A percentile compares a stretch with the other conserved stretches of the same genome.
Evolutionary conservation across 179 eudicot species (phyloP).

Genomic region (Patellifolia procumbens): DNA sequence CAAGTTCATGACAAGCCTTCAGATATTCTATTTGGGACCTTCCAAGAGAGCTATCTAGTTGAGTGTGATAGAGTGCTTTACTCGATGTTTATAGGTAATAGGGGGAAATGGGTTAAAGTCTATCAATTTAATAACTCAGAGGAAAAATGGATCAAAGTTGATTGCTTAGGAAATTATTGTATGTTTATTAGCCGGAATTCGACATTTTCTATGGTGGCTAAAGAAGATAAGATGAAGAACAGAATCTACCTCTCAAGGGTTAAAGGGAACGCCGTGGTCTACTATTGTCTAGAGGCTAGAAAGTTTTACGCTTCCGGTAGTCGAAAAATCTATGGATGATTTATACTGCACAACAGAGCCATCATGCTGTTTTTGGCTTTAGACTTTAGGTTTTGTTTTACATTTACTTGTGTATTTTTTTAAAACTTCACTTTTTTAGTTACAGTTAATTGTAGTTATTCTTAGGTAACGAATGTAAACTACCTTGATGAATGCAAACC

Average conservation of each 20-base stretch:
- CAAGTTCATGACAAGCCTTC: background rate
- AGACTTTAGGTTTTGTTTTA: background rate
- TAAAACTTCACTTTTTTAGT: background rate
- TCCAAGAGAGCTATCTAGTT: conserved; percentile 11
- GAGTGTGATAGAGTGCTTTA: conserved; percentile 15
- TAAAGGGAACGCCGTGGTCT: conserved; percentile 18
- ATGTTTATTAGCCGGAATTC: conserved; percentile 15
- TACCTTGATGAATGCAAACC: too few species aligned
- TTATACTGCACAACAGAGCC: background rate
- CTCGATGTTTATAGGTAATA: conserved; percentile 4
- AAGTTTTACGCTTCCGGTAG: conserved; percentile 7
- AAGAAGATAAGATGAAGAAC: background rate
- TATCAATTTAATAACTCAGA: background rate
- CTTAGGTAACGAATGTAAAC: too few species aligned
- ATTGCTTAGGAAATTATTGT: conserved; percentile 13
- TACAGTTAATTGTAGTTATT: too few species aligned
- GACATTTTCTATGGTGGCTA: background rate
- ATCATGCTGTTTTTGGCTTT: conserved; percentile 15
- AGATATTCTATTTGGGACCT: background rate
- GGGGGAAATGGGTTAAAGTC: conserved; percentile 18
- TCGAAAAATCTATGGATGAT: background rate
- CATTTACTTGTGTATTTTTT: background rate
- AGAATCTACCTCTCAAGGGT: conserved; percentile 19
- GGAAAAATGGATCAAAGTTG: background rate
- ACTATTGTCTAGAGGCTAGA: too few species aligned